Conservation (phyloP, 345 rosid species). For the Syzygium grande region DNA sequence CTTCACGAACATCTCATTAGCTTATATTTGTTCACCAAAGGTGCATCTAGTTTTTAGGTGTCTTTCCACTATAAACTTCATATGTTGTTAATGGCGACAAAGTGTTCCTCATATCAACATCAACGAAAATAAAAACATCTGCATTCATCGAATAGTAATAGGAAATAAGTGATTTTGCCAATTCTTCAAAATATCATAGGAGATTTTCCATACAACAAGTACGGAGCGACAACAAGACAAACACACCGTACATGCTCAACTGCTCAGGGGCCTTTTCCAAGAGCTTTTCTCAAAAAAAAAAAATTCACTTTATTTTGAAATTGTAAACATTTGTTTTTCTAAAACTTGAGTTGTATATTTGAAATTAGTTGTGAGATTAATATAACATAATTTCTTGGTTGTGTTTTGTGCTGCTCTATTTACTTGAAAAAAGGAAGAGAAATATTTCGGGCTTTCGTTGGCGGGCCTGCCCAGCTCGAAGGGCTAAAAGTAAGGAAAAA, state of each 20-base stretch:
- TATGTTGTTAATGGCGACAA: not conserved
- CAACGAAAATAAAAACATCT: not conserved
- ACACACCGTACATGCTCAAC: not conserved
- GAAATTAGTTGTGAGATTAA: not conserved
- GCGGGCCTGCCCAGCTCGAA: too few relatives aligned
- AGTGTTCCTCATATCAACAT: not conserved
- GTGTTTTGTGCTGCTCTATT: not conserved
- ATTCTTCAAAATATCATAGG: too few relatives aligned
- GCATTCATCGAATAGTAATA: not conserved
- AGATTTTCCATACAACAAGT: too few relatives aligned
- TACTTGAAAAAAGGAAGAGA: not conserved
- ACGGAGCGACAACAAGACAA: too few relatives aligned
- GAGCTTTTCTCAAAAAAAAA: not conserved
- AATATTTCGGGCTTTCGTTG: not conserved
- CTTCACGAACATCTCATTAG: not conserved
- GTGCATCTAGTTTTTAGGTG: not conserved
- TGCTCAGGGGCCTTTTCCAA: not conserved
- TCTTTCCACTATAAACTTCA: not conserved
- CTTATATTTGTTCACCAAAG: not conserved
- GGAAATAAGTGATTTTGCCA: not conserved
- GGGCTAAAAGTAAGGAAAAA: too few relatives aligned
- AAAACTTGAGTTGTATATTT: not conserved
- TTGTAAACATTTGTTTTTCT: not conserved
- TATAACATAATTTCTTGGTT: not conserved
- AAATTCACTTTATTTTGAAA: too few relatives aligned